These are phyloP conservation scores for Cladosporium velox DNA, from an alignment of 2,329 filamentous ascomycete genomes.

Conservation along the genomic window DNA sequence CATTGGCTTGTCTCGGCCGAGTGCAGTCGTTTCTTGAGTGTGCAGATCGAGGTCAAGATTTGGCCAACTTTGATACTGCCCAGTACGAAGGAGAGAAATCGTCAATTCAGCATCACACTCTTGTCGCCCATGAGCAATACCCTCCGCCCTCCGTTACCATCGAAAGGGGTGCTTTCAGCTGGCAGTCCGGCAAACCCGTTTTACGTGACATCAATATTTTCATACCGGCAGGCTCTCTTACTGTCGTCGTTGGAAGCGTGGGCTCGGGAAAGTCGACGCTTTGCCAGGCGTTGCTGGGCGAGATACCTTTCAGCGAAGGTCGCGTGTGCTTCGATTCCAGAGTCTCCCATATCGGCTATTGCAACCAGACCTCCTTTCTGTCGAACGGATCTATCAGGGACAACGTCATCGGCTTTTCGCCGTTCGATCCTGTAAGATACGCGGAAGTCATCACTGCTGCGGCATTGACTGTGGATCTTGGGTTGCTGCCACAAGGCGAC, in stretches of 20 bases:
- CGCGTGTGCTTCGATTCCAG: background rate
- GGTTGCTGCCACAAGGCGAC: background rate
- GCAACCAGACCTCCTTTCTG: background rate
- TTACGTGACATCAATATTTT: background rate
- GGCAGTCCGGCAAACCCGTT: background rate
- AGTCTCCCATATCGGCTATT: background rate
- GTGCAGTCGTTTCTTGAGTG: background rate
- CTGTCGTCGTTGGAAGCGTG: background rate
- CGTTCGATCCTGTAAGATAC: conserved; percentile 49
- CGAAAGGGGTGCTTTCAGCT: background rate
- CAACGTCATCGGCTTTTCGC: conserved; percentile 39
- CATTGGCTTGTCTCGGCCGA: background rate
- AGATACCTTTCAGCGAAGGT: background rate
- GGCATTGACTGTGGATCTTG: background rate
- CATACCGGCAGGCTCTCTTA: background rate
- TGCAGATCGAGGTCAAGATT: background rate
- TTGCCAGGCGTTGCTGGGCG: background rate
- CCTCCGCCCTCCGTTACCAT: background rate
- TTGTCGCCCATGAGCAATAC: background rate
- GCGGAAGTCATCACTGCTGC: background rate
- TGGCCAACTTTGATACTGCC: background rate
- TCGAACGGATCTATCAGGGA: conserved; percentile 39
- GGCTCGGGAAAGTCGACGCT: background rate
- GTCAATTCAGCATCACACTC: background rate
- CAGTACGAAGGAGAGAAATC: background rate